Base-by-base conservation (phyloP, 768 basidiomycete genomes). In the Leccinum subgranulosum region DNA sequence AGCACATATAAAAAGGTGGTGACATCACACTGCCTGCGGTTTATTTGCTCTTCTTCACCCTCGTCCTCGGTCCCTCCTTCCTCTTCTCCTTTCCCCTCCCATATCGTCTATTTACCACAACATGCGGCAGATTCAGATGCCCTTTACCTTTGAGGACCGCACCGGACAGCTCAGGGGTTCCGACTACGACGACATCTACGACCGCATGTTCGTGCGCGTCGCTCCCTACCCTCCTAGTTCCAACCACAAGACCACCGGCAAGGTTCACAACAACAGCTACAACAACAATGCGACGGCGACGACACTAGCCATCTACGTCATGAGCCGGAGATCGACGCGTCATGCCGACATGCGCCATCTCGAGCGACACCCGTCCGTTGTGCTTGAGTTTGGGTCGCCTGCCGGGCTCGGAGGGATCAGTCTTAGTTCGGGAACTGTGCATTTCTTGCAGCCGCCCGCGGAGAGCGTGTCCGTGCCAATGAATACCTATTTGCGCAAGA, bases 141-240 rank as follows among this genome's bases (percentile, higher is more conserved):
- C 85, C 17, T 81, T 81, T 61, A 80, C 80, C 48, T 78, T 88
- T 46, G 88, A 90, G 69, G 87, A 90, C 74, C 82, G 85, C 48
- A 85, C 87, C 0, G 86, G 82, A 19, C 70, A 73, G 14, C 70
- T 80, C 57, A 74, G 77, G 12, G 71, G 74, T 49, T 79, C 86
- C 1, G 87, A 91, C 76, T 90, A 84, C 60, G 87, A 88, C 67
- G 88, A 91, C 64, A 81, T 89, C 62, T 90, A 90, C 67, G 88
- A 91, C 71, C 82, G 88, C 54, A 73, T 84, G 60, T 90, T 87
- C 75, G 79, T 87, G 51, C 86, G 84, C 57, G 78, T 90, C 34
- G 71, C 80, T 6, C 79, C 81, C 3, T 71, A 75, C 21, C 80
- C 84, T 5, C 78, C 77, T 10, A 59, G 66, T 1, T 60, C 62